Evolutionary conservation across 106 monocot species (phyloP), one percentile per base, ranked within the genome.

Genomic region (Platanthera zijinensis): DNA sequence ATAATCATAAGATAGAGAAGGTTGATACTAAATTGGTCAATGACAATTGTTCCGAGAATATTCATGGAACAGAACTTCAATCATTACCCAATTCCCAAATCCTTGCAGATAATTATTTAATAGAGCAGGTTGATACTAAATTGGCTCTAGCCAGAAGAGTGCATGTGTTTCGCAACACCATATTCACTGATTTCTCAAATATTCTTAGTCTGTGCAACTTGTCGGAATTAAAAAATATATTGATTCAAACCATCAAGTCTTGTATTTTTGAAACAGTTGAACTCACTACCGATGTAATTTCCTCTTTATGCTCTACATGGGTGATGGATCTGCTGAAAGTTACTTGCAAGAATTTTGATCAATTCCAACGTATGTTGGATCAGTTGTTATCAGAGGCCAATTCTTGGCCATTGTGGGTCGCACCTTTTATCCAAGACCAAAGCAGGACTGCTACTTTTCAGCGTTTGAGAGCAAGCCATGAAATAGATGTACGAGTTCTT

Each of bases 321-420:
- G 81, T 87, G 68, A 17, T 86, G 52, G 74, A 85, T 75, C 69
- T 88, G 72, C 56, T 89, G 67, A 48, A 85, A 64, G 25, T 87
- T 21, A 59, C 89, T 56, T 89, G 86, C 76, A 71, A 47, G 69
- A 79, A 86, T 64, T 72, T 76, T 70, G 57, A 25, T 51, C 82
- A 86, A 52, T 78, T 89, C 68, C 96, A 97, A 74, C 68, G 0
- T 50, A 52, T 84, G 18, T 80, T 97, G 73, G 91, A 91, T 74
- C 83, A 85, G 67, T 78, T 97, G 57, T 79, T 97, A 54, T 81
- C 78, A 47, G 86, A 87, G 66, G 78, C 82, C 18, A 76, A 83
- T 69, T 87, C 81, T 74, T 88, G 90, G 93, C 82, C 94, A 15
- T 71, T 89, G 21, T 97, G 93, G 97, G 82, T 83, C 57, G 53